These are phyloP conservation scores for Penicillium sp. DNA, from an alignment of 2,329 filamentous ascomycete species.

Conservation along the genomic window DNA sequence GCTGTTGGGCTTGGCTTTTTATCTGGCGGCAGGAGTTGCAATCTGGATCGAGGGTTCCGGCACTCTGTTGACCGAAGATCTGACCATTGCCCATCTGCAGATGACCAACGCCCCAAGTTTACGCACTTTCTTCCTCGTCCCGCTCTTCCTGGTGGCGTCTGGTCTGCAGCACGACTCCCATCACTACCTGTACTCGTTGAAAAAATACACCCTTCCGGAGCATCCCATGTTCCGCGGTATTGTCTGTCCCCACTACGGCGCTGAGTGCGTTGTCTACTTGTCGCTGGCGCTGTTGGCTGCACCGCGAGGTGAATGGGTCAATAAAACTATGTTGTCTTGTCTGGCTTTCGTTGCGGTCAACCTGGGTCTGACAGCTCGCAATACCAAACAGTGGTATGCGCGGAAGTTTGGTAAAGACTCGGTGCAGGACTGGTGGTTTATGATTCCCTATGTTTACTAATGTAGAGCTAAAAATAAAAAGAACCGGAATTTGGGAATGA, in stretches of 20 bases:
- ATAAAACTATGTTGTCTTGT: conserved; percentile 69
- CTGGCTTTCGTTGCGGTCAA: conserved; percentile 73
- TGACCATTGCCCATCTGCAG: conserved; percentile 36
- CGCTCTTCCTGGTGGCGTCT: conserved; percentile 68
- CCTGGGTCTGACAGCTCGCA: conserved; percentile 74
- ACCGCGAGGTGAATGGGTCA: conserved; percentile 63
- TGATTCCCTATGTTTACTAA: conserved; percentile 61
- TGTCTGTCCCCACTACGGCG: conserved; percentile 87
- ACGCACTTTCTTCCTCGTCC: conserved; percentile 56
- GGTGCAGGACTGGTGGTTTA: conserved; percentile 65
- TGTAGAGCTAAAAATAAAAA: not conserved
- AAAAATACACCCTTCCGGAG: conserved; percentile 78
- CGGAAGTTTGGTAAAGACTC: conserved; percentile 67
- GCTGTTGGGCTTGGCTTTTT: conserved; percentile 74
- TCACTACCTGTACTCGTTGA: conserved; percentile 64
- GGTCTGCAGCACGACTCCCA: conserved; percentile 73
- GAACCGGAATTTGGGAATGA: not conserved
- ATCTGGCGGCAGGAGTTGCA: conserved; percentile 67
- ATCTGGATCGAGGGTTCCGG: conserved; percentile 81
- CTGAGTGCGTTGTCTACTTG: conserved; percentile 80
- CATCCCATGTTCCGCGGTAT: conserved; percentile 69
- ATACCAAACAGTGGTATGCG: conserved; percentile 75
- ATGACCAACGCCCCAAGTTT: conserved; percentile 43
- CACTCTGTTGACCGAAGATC: conserved; percentile 33
- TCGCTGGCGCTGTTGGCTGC: conserved; percentile 72